Evolutionary conservation across 257 asterid species (phyloP), one percentile per base, ranked within the genome.

Genomic region (Ocimum tenuiflorum): DNA sequence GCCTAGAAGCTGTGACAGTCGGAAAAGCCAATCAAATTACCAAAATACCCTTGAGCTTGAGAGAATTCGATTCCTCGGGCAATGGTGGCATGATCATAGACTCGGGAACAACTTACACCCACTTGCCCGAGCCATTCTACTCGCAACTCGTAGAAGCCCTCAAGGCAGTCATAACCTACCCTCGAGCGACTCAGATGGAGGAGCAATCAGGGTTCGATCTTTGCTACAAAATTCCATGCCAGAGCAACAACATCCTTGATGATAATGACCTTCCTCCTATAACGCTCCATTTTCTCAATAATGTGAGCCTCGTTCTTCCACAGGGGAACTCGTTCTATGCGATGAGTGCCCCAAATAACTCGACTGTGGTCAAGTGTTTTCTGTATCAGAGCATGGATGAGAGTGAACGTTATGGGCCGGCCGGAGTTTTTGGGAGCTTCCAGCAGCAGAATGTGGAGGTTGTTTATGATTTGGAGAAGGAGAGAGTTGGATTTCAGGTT

Each of bases 101-200:
- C 75, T 84, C 95, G 0, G 95, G 95, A 13, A 87, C 95, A 1
- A 87, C 95, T 8, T 87, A 87, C 60, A 87, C 95, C 19, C 95
- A 87, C 73, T 58, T 87, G 29, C 91, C 91, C 0, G 55, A 80
- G 62, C 87, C 91, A 33, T 71, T 82, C 43, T 87, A 84, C 62
- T 60, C 89, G 0, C 73, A 81, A 41, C 85, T 87, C 42, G 70
- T 87, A 27, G 73, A 74, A 1, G 15, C 65, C n/a, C 83, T 87
- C 31, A 65, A 66, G 54, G 63, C 79, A 7, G 57, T 27, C 27
- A 79, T 84, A 60, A 69, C 62, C 6, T 73, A 78, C 70, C 82
- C 86, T 60, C 78, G 89, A 17, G 86, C 84, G 5, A 52, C 41
- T 12, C 83, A 79, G 33, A 79, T 71, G 0, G 95, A 87, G 71